These are phyloP conservation scores for Lagenaria siceraria DNA, from an alignment of 306 rosid species.

Conservation along the genomic window DNA sequence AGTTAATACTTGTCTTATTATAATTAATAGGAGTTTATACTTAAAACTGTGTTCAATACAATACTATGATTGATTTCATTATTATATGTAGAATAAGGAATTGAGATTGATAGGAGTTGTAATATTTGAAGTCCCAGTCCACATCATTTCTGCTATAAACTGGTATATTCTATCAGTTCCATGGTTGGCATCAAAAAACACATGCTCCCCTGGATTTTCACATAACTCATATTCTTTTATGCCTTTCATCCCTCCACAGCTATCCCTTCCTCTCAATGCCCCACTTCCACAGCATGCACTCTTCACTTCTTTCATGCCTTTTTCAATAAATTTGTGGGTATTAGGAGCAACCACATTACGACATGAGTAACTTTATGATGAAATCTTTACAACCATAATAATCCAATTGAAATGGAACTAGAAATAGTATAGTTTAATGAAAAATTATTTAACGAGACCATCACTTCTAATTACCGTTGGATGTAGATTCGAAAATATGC, in stretches of 20 bases:
- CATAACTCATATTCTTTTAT: constrained; percentile 13
- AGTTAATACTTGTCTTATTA: background rate
- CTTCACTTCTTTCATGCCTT: background rate
- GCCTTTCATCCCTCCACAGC: constrained; percentile 16
- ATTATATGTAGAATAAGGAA: background rate
- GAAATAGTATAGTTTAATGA: too few species aligned
- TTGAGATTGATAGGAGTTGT: constrained; percentile 16
- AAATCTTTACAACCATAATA: too few species aligned
- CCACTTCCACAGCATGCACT: constrained; percentile 28
- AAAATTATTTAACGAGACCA: too few species aligned
- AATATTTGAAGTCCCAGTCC: background rate
- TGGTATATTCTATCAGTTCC: constrained; percentile 15
- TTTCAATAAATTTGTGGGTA: too few species aligned
- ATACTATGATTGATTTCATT: too few species aligned
- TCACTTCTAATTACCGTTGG: too few species aligned
- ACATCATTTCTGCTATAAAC: constrained; percentile 7
- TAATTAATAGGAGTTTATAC: too few species aligned
- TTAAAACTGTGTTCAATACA: too few species aligned
- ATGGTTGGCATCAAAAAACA: constrained; percentile 29
- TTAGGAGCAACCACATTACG: too few species aligned
- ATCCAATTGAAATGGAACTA: too few species aligned
- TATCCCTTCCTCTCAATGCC: constrained; percentile 11
- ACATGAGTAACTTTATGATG: too few species aligned
- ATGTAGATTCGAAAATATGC: too few species aligned
- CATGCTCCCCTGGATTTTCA: constrained; percentile 11